Base-by-base conservation (phyloP, 1,284 basidiomycete genomes). In the Apiotrichum gracile region DNA sequence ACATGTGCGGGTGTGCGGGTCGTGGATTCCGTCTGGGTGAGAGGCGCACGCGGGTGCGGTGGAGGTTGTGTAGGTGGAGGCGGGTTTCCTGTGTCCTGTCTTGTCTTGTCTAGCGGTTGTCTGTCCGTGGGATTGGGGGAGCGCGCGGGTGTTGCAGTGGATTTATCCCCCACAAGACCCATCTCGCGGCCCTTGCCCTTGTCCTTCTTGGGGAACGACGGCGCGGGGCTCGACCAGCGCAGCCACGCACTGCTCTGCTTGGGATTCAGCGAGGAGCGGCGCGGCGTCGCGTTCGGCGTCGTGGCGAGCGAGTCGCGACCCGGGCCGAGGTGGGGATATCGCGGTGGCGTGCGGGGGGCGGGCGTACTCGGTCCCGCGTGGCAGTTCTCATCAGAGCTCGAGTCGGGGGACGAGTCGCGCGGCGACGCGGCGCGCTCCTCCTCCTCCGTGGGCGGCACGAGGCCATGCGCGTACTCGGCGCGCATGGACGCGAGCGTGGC, bases 241-340 rank as follows among this genome's bases (percentile, higher is more conserved):
- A 69, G 43, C 71, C 71, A 73, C 26, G 66, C 64, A 7, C 50
- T 62, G 0, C 65, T 68, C 7, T 49, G 19, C 55, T 73, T 73
- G 14, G 69, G 67, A 40, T 71, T 70, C 14, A 71, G 54, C 19
- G 19, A 38, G 17, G 22, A 9, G 9, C 50, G 49, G n/a, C 56
- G 51, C 9, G 44, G 53, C 8, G 48, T 47, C 17, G 9, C 39
- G 4, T 40, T n/a, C 19, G 43, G 43, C 4, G 43, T 33, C 19
- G 17, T 33, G 19, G 8, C n/a, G 29, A 21, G 12, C 13, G 43
- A 45, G 5, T 17, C 16, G 31, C 43, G 14, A 31, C 33, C 1
- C 26, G 16, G n/a, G 41, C 27, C 1, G 7, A 25, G 45, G 22
- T 24, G 22, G n/a, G 9, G 8, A 22, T n/a, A 19, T 38, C 17